Evolutionary conservation across 2,329 filamentous ascomycete genomes (phyloP).

Genomic region (Aureobasidium sp.): DNA sequence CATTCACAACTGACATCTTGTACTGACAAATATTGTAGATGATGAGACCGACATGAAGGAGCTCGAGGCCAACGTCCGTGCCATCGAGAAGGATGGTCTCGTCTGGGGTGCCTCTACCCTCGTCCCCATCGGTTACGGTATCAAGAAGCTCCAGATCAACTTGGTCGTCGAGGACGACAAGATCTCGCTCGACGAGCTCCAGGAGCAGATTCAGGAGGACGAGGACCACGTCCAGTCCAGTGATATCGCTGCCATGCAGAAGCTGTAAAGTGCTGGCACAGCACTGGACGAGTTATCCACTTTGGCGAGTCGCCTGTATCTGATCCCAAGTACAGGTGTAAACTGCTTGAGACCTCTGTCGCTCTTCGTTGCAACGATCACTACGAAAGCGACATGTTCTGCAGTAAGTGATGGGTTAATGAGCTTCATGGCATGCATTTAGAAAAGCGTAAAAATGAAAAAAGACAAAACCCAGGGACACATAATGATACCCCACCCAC

Average conservation of each 20-base stretch:
- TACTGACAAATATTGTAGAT: constrained; percentile 44
- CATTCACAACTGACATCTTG: background rate
- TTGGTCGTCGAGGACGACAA: constrained; percentile 96
- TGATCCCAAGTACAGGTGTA: background rate
- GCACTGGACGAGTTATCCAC: constrained; percentile 5
- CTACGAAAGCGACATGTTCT: background rate
- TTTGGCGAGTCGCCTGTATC: constrained; percentile 1
- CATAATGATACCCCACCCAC: constrained; percentile 12
- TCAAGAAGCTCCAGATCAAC: constrained; percentile 99
- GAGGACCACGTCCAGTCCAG: constrained; percentile 96
- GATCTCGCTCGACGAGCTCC: constrained; percentile 77
- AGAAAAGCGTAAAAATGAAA: constrained; percentile 15
- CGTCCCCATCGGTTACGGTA: constrained; percentile 88
- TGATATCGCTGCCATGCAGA: constrained; percentile 86
- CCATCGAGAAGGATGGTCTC: constrained; percentile 86
- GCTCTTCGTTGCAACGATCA: background rate
- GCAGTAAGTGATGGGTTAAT: constrained; percentile 16
- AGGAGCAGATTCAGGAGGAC: constrained; percentile 75
- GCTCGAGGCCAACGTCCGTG: constrained; percentile 72
- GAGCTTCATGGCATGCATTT: constrained; percentile 16
- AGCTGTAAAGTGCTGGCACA: constrained; percentile 58
- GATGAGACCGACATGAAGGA: constrained; percentile 88
- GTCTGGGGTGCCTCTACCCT: constrained; percentile 92
- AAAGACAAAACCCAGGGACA: constrained; percentile 14
- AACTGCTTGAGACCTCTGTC: background rate